Conservation (phyloP, 495 filamentous ascomycete genomes). For the Immersiella caudata region DNA sequence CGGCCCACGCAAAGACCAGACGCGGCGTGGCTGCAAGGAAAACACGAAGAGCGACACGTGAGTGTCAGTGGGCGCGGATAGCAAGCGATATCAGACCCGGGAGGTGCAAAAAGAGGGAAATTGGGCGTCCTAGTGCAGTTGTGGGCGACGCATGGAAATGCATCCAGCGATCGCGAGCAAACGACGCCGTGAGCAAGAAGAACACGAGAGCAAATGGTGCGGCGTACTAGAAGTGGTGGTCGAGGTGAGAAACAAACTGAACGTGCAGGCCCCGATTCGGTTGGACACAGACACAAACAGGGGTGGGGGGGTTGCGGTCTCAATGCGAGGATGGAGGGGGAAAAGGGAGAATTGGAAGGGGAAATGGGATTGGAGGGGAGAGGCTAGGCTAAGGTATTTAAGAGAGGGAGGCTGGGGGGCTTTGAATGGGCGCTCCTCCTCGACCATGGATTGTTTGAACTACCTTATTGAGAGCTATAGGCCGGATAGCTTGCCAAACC, state of each 20-base stretch:
- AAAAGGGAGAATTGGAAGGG: conserved; percentile 6
- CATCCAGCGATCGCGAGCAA: neutral
- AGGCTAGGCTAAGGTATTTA: conserved; percentile 17
- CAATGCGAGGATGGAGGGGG: neutral
- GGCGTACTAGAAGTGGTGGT: neutral
- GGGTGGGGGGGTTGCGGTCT: neutral
- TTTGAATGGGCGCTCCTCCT: conserved; percentile 13
- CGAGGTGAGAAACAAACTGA: neutral
- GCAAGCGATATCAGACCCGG: neutral
- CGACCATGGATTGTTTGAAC: conserved; percentile 7
- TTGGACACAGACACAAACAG: neutral
- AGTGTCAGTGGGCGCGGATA: neutral
- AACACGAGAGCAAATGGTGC: neutral
- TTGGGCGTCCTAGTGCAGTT: neutral
- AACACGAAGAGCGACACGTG: conserved; percentile 12
- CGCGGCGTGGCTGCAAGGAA: conserved; percentile 15
- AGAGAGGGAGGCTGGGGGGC: conserved; percentile 15
- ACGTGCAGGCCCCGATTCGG: no score
- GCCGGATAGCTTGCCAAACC: no score
- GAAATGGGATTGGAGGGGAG: conserved; percentile 17
- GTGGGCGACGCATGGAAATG: neutral
- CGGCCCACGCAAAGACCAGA: conserved; percentile 12
- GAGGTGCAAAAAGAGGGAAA: neutral
- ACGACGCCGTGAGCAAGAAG: neutral
- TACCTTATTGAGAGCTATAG: conserved; percentile 4